These are phyloP conservation scores for Aulographum hederae DNA, from an alignment of 2,329 filamentous ascomycete species.

Conservation along the genomic window DNA sequence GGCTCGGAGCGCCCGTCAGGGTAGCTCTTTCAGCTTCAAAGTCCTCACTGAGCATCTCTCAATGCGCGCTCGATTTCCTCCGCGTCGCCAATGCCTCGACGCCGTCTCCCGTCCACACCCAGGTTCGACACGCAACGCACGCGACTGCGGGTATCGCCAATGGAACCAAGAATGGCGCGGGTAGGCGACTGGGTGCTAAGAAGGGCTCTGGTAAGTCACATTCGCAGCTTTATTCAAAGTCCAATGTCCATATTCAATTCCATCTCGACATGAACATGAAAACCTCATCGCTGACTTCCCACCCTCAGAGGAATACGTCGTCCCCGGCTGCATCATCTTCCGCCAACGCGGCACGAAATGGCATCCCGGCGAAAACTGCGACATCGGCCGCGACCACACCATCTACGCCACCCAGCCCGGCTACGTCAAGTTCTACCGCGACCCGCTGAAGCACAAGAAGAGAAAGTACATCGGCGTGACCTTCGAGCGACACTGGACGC, in stretches of 20 bases:
- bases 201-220: conserved; percentile 55
- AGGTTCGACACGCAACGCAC: conserved; percentile 42
- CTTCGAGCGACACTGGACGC: conserved; percentile 61
- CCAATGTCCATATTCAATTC: background rate
- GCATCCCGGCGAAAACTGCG: conserved; percentile 90
- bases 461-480: conserved; percentile 90
- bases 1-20: too few species aligned
- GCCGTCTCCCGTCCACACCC: background rate
- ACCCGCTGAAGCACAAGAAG: conserved; percentile 64
- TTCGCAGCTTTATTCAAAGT: background rate
- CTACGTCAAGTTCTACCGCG: conserved; percentile 94
- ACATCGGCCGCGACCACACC: conserved; percentile 90
- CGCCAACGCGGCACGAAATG: conserved; percentile 87
- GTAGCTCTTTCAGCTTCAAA: too few species aligned
- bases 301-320: conserved; percentile 64
- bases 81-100: too few species aligned
- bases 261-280: background rate
- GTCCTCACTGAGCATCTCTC: too few species aligned
- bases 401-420: conserved; percentile 73
- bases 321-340: conserved; percentile 95
- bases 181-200: conserved; percentile 88
- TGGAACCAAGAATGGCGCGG: conserved; percentile 48
- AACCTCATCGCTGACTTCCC: background rate
- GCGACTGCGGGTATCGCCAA: conserved; percentile 50
- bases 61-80: too few species aligned